Base-by-base conservation (phyloP, 345 rosid genomes). In the Erodium maritimum region DNA sequence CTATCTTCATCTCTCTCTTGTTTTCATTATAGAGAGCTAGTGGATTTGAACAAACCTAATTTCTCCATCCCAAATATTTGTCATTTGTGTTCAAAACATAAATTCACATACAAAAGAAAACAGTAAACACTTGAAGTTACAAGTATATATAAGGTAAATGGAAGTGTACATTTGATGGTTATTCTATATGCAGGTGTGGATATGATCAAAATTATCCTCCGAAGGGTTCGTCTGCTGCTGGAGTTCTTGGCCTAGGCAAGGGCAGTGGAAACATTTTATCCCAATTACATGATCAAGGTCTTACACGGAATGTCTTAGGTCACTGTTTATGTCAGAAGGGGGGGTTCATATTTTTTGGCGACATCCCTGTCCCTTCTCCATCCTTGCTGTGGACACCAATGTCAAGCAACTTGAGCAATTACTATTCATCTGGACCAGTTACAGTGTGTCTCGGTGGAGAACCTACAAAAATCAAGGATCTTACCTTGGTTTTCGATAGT, bases 231-330 rank as follows among this genome's bases (percentile, higher is more conserved):
- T 48, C 34, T 58, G 42, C 51, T 5, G 50, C 22, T 58, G 61
- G 51, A 42, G 61, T 58, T 17, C 61, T 58, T 37, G 61, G 61
- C 23, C 61, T 58, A 19, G 61, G 61, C 61, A 58, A 21, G 42
- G 61, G 61, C 22, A 37, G 42, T 33, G 50, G 22, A 8, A 58
- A 23, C 61, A 58, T 58, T 4, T n/a, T 58, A 25, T 58, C 61
- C 17, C 61, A 58, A 37, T 21, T 58, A 17, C 23, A 23, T 19
- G 17, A 14, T 4, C 61, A 25, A 20, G 61, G 61, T 37, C n/a
- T 58, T n/a, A 37, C n/a, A n/a, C 13, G 42, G 12, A 58, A 58
- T 20, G 61, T 58, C 8, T 19, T 58, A 33, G 61, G 61, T 16
- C 61, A 58, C 51, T 58, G 61, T 37, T 58, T 58, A 6, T 19